A percentile compares a stretch with the other conserved stretches of the same genome.
phyloP scores from a whole-genome alignment of 1,284 basidiomycete species.

The Bothia castanella region DNA sequence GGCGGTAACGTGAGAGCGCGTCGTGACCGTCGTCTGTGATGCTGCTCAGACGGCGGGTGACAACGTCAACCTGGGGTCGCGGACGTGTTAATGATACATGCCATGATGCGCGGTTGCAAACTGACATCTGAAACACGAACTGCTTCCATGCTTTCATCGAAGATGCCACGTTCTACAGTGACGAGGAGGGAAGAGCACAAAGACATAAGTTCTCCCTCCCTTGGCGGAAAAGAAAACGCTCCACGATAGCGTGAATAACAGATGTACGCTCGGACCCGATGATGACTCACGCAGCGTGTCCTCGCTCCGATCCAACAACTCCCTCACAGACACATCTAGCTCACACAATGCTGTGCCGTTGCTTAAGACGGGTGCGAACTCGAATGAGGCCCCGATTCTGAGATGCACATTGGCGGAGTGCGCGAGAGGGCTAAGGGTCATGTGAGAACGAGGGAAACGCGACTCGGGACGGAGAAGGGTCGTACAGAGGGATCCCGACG shows the following conservation, averaged over 20 bases:
- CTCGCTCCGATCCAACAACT: not conserved
- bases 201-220: not conserved
- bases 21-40: not conserved
- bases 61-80: not conserved
- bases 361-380: not conserved
- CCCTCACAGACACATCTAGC: not conserved
- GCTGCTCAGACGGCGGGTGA: not conserved
- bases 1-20: not conserved
- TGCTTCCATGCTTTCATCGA: not conserved
- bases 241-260: not conserved
- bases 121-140: not conserved
- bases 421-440: not conserved
- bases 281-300: not conserved
- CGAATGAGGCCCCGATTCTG: not conserved
- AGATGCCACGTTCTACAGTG: not conserved
- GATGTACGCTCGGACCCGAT: too few species aligned
- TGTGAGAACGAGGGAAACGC: not conserved
- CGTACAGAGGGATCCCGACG: not conserved
- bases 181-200: not conserved
- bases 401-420: not conserved
- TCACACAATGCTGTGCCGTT: not conserved
- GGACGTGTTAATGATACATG: not conserved
- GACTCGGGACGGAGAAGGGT: not conserved
- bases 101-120: not conserved
- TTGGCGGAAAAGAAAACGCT: not conserved